Evolutionary conservation across 164 flowering plant species (phyloP).

Genomic region (Magnolia kwangsiensis): DNA sequence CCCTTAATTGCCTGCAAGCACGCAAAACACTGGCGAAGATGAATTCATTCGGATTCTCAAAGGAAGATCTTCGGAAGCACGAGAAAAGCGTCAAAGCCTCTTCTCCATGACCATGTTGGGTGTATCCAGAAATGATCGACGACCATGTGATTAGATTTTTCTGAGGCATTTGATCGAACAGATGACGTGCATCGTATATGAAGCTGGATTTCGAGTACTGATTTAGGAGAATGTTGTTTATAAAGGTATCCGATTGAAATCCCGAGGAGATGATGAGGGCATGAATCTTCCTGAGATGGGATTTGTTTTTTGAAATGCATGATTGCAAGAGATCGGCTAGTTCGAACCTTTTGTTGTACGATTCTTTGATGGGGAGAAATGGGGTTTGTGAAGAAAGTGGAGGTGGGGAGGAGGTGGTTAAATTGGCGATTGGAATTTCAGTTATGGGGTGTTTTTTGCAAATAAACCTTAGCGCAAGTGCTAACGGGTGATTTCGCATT

Average conservation of each 20-base stretch:
- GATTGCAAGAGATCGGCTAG: conserved; percentile 41
- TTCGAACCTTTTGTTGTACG: conserved; percentile 20
- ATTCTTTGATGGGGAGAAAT: conserved; percentile 6
- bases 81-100: conserved; percentile 40
- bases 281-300: conserved; percentile 29
- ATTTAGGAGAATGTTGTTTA: conserved; percentile 38
- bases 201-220: conserved; percentile 31
- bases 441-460: not conserved
- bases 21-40: conserved; percentile 54
- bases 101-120: conserved; percentile 33
- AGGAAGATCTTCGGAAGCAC: conserved; percentile 23
- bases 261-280: conserved; percentile 42
- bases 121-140: conserved; percentile 46
- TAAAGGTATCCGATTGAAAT: conserved; percentile 35
- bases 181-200: conserved; percentile 25
- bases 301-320: conserved; percentile 5
- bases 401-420: conserved; percentile 15
- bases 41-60: conserved; percentile 44
- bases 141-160: conserved; percentile 57
- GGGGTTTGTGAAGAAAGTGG: conserved; percentile 8
- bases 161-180: conserved; percentile 55
- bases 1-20: conserved; percentile 38
- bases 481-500: conserved; percentile 10
- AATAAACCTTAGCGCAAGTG: conserved; percentile 1
- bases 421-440: not conserved